phyloP scores from a whole-genome alignment of 2,329 filamentous ascomycete genomes.

The Monosporascus sp. region DNA sequence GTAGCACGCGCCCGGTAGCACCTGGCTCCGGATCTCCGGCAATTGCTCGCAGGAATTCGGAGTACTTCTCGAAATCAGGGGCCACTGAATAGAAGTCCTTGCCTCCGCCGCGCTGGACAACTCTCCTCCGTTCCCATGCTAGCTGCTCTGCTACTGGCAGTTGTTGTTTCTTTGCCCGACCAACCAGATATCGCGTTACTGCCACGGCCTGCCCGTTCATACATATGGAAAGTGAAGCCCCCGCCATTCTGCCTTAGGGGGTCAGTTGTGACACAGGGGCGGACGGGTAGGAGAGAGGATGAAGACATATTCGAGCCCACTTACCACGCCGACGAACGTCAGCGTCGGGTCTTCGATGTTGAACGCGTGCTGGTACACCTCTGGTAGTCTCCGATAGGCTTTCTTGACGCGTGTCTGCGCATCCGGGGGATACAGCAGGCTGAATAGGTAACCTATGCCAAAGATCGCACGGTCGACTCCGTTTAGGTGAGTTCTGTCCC shows the following conservation, averaged over 20 bases:
- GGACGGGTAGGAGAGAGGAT: too few relatives aligned
- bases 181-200: constrained; percentile 29
- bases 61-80: constrained; percentile 32
- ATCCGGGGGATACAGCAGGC: constrained; percentile 47
- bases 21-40: constrained; percentile 36
- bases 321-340: constrained; percentile 31
- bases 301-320: constrained; percentile 1
- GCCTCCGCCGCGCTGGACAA: constrained; percentile 24
- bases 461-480: constrained; percentile 55
- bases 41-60: constrained; percentile 33
- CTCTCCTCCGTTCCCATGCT: constrained; percentile 27
- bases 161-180: constrained; percentile 20
- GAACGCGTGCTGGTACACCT: constrained; percentile 33
- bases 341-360: constrained; percentile 30
- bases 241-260: constrained; percentile 22
- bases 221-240: constrained; percentile 33
- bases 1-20: constrained; percentile 33
- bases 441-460: constrained; percentile 56
- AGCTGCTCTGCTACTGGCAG: constrained; percentile 24
- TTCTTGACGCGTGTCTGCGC: constrained; percentile 39
- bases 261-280: background rate
- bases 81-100: constrained; percentile 27
- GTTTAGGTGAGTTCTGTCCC: constrained; percentile 42
- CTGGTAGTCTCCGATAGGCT: constrained; percentile 26
- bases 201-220: constrained; percentile 35